phyloP scores from a whole-genome alignment of 2,329 filamentous ascomycete genomes.

The Diaporthe sp. region DNA sequence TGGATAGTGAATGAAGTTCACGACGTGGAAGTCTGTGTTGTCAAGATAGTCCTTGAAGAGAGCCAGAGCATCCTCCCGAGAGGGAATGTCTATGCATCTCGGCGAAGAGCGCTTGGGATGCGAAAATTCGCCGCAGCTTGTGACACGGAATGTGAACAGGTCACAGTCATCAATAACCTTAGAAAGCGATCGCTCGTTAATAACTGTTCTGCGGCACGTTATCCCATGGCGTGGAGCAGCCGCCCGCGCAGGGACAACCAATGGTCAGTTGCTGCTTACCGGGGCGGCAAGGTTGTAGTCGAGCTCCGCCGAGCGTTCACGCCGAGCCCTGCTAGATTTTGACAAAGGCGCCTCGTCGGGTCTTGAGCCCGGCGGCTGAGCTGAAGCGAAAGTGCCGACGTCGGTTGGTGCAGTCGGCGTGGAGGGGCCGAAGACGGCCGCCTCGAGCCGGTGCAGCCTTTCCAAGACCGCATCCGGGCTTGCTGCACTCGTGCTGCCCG shows the following conservation, averaged over 20 bases:
- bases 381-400: background rate
- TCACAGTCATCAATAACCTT: slow-evolving; percentile 33
- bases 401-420: background rate
- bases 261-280: slow-evolving; percentile 18
- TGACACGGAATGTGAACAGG: slow-evolving; percentile 34
- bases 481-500: background rate
- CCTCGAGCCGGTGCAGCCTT: slow-evolving; percentile 47
- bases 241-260: too few species aligned
- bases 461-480: slow-evolving; percentile 42
- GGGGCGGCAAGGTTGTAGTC: slow-evolving; percentile 28
- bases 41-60: slow-evolving; percentile 48
- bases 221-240: background rate
- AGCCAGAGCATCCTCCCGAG: slow-evolving; percentile 44
- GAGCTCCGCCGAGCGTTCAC: slow-evolving; percentile 30
- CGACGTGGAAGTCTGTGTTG: slow-evolving; percentile 43
- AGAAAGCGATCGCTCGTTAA: background rate
- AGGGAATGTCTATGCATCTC: slow-evolving; percentile 30
- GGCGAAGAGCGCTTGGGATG: background rate
- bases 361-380: background rate
- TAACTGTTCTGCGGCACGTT: background rate
- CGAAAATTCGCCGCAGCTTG: background rate
- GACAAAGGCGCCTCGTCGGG: background rate
- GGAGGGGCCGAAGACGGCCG: slow-evolving; percentile 45
- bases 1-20: slow-evolving; percentile 43
- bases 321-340: background rate